Base-by-base conservation (phyloP, 257 asterid species). In the Craterostigma plantagineum region DNA sequence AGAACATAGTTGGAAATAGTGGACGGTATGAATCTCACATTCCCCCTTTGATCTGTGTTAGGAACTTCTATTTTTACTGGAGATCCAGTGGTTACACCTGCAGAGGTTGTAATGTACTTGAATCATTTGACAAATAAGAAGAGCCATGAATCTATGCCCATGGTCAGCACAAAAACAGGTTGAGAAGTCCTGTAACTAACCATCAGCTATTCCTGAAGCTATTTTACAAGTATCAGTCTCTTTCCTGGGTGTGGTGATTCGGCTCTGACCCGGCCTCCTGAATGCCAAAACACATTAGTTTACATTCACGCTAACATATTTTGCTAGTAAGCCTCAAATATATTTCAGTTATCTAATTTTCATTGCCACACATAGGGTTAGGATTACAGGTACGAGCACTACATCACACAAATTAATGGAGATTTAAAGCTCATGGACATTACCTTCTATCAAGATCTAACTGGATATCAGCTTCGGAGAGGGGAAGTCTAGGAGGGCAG, bases 201-300 rank as follows among this genome's bases (percentile, higher is more conserved):
- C 95, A 17, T 82, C 95, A 52, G 94, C 84, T 52, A 63, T 46
- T 50, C 99, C 99, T 14, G 94, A 90, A 53, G 85, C 60, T 57
- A 90, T 90, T 58, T 61, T 66, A 60, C 99, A 90, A 4, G 92
- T 72, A 63, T 83, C 99, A 0, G 99, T 83, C 73, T 90, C 99
- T 66, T 90, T 90, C 64, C 99, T 83, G n/a, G 94, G 94, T 47
- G 95, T 79, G 57, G 95, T 90, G 56, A 90, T 90, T 63, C 93
- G 68, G 67, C 99, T 90, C 71, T 90, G 99, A 49, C 95, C 99
- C 44, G 95, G 99, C 70, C 95, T 77, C 95, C 99, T 90, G 60
- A 34, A 64, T 11, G 49, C 49, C 50, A 43, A 51, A 41, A 39
- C 51, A 36, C 45, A 43, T 27, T 42, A 37, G 53, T 18, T 27